phyloP scores from a whole-genome alignment of 352 stramenopile genomes.

The Phytophthora nicotianae region DNA sequence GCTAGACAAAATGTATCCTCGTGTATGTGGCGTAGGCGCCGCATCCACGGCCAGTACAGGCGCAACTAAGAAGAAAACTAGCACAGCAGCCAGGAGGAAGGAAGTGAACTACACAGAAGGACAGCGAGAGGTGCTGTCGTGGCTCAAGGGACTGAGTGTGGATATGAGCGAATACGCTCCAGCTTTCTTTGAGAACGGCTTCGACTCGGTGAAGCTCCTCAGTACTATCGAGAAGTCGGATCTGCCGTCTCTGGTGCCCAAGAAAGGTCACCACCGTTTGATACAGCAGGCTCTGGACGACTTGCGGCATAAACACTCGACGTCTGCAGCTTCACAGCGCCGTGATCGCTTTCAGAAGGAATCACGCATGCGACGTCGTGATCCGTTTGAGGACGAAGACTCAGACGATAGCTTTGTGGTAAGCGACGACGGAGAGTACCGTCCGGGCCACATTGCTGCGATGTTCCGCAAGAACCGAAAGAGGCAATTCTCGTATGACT shows the following conservation, averaged over 20 bases:
- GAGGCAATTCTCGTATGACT: conserved; percentile 79
- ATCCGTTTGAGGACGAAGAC: conserved; percentile 85
- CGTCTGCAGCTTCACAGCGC: conserved; percentile 43
- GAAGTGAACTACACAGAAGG: conserved; percentile 56
- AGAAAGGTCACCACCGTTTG: conserved; percentile 84
- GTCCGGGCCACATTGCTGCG: conserved; percentile 71
- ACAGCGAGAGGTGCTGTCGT: conserved; percentile 82
- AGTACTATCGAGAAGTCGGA: conserved; percentile 77
- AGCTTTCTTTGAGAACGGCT: conserved; percentile 88
- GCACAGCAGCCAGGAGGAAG: conserved; percentile 46
- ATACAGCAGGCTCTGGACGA: conserved; percentile 81
- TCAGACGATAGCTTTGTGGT: conserved; percentile 90
- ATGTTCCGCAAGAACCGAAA: conserved; percentile 84
- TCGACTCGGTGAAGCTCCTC: conserved; percentile 87
- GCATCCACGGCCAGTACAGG: conserved; percentile 23
- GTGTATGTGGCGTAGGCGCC: conserved; percentile 59
- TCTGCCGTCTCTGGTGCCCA: conserved; percentile 73
- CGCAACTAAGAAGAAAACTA: conserved; percentile 39
- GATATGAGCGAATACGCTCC: conserved; percentile 88
- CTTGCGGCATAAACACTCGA: conserved; percentile 76
- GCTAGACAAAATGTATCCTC: conserved; percentile 83
- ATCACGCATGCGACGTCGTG: conserved; percentile 34
- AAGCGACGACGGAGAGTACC: conserved; percentile 75
- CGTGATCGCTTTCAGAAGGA: conserved; percentile 38
- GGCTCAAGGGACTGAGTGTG: conserved; percentile 69